phyloP scores from a whole-genome alignment of 768 basidiomycete genomes.

The Serendipita indica region DNA sequence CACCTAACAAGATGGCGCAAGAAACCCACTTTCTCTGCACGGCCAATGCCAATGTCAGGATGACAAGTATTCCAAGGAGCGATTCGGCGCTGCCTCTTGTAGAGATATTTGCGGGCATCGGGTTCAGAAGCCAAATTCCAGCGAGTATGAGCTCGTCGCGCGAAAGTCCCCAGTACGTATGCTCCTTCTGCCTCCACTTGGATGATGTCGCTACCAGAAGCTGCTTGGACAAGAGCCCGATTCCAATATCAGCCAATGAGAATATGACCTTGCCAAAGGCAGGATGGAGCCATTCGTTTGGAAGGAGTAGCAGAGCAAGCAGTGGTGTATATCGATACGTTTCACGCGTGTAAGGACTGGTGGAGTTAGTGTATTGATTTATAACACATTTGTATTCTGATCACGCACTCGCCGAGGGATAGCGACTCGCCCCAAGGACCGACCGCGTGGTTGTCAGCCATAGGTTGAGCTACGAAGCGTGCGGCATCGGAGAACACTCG shows the following conservation, averaged over 20 bases:
- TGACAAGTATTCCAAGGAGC: conserved; percentile 63
- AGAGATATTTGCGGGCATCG: conserved; percentile 88
- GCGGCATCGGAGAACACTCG: conserved; percentile 90
- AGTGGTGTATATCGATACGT: conserved; percentile 97
- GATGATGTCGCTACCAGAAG: conserved; percentile 17
- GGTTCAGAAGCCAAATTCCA: conserved; percentile 74
- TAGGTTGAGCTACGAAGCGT: conserved; percentile 33
- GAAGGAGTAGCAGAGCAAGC: conserved; percentile 65
- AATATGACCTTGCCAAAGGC: conserved; percentile 89
- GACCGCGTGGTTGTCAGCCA: conserved; percentile 36
- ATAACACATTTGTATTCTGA: conserved; percentile 2
- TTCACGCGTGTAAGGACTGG: conserved; percentile 75
- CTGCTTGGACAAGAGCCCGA: conserved; percentile 53
- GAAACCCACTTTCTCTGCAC: conserved; percentile 36
- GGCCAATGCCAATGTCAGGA: conserved; percentile 49
- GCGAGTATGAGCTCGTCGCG: conserved; percentile 40
- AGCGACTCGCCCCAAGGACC: conserved; percentile 38
- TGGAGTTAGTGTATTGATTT: too few species aligned
- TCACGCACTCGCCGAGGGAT: conserved; percentile 61
- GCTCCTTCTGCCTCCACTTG: conserved; percentile 5
- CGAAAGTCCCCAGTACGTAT: too few species aligned
- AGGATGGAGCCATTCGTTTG: conserved; percentile 66
- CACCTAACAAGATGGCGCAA: conserved; percentile 60
- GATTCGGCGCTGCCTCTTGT: conserved; percentile 94
- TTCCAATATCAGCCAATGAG: conserved; percentile 64